Percentiles rank a stretch among this genome's conserved stretches.
phyloP scores from a whole-genome alignment of 495 filamentous ascomycete species.

The Lindgomyces ingoldianus region DNA sequence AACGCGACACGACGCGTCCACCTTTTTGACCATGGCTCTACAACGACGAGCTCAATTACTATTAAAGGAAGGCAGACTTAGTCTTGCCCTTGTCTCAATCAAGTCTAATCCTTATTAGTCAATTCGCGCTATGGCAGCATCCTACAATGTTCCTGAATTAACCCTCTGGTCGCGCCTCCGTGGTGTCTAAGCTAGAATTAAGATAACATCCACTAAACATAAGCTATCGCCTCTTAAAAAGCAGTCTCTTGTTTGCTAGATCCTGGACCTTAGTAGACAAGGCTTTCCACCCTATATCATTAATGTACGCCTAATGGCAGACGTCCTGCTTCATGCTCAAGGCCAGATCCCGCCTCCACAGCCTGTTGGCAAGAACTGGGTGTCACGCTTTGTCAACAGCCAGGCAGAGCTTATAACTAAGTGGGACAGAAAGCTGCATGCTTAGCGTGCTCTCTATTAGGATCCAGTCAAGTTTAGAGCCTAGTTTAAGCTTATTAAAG shows the following conservation, averaged over 20 bases:
- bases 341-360: conserved; percentile 1
- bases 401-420: conserved; percentile 18
- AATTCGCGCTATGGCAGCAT: not conserved
- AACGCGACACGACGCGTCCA: not conserved
- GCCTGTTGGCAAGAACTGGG: conserved; percentile 15
- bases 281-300: conserved; percentile 21
- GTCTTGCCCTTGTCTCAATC: not conserved
- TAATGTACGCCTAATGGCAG: conserved; percentile 15
- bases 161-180: conserved; percentile 1
- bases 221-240: not conserved
- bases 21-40: conserved; percentile 5
- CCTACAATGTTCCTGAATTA: not conserved
- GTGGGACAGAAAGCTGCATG: conserved; percentile 17
- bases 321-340: conserved; percentile 4
- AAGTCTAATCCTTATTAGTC: conserved; percentile 3
- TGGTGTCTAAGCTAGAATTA: not conserved
- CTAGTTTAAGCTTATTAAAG: too few species aligned
- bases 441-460: too few species aligned
- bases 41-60: conserved; percentile 4
- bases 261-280: conserved; percentile 19
- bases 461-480: too few species aligned
- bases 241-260: conserved; percentile 10
- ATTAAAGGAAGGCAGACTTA: conserved; percentile 5
- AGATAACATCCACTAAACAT: not conserved
- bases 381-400: conserved; percentile 12